phyloP scores from a whole-genome alignment of 306 rosid species.

The Vigna hirtella region DNA sequence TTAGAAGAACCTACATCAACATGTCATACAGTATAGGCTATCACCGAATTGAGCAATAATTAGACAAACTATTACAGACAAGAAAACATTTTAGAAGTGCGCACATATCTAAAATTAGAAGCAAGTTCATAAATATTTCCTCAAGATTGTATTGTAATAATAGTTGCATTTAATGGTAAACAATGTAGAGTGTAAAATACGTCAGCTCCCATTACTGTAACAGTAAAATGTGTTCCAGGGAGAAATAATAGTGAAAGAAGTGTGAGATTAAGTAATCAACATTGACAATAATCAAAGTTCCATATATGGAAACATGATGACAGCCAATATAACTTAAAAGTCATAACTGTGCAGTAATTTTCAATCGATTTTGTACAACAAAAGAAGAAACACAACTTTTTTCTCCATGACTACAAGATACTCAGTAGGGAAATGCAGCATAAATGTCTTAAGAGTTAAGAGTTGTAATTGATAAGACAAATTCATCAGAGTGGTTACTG shows the following conservation, averaged over 20 bases:
- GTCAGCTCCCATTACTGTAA: constrained; percentile 14
- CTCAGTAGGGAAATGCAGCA: not conserved
- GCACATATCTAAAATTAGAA: constrained; percentile 25
- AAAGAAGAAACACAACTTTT: constrained; percentile 6
- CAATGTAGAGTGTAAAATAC: not conserved
- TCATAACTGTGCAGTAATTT: not conserved
- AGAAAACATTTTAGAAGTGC: constrained; percentile 27
- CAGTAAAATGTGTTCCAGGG: not conserved
- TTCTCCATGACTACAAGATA: constrained; percentile 20
- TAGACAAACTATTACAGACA: constrained; percentile 23
- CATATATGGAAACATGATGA: constrained; percentile 30
- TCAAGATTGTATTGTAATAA: constrained; percentile 2
- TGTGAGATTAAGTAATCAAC: constrained; percentile 27
- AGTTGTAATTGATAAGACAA: not conserved
- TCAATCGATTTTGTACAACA: not conserved
- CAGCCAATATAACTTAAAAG: constrained; percentile 4
- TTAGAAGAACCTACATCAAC: constrained; percentile 29
- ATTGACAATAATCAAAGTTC: constrained; percentile 34
- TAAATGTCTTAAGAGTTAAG: not conserved
- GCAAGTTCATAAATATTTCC: constrained; percentile 3
- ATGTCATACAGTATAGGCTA: constrained; percentile 3
- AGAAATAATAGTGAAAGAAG: constrained; percentile 5
- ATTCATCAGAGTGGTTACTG: not conserved
- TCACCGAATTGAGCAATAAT: constrained; percentile 10
- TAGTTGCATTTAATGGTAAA: constrained; percentile 12